Conservation (phyloP, 2,329 filamentous ascomycete genomes). For the Neonectria magnoliae region DNA sequence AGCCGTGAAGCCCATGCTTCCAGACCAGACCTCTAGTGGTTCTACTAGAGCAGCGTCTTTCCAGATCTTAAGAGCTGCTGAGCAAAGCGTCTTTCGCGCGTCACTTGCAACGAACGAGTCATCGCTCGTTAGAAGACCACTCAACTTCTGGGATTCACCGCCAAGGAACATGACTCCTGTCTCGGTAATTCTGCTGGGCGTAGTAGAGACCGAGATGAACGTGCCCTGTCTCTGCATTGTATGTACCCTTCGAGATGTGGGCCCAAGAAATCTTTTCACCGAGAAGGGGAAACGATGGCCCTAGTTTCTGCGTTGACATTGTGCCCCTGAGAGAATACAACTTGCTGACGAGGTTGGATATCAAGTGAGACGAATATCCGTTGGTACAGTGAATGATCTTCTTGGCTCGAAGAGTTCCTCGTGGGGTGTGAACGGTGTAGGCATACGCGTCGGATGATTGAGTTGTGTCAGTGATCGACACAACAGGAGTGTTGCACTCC, state of each 20-base stretch:
- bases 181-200: slow-evolving; percentile 39
- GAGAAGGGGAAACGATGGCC: slow-evolving; percentile 38
- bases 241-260: slow-evolving; percentile 53
- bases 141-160: slow-evolving; percentile 54
- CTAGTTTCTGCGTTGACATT: slow-evolving; percentile 59
- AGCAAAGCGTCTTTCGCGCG: slow-evolving; percentile 46
- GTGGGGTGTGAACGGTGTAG: slow-evolving; percentile 55
- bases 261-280: slow-evolving; percentile 56
- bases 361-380: slow-evolving; percentile 58
- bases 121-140: slow-evolving; percentile 55
- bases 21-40: slow-evolving; percentile 56
- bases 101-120: slow-evolving; percentile 53
- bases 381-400: slow-evolving; percentile 68
- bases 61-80: slow-evolving; percentile 51
- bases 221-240: slow-evolving; percentile 60
- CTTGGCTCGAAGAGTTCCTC: slow-evolving; percentile 56
- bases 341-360: slow-evolving; percentile 57
- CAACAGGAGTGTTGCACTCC: slow-evolving; percentile 49
- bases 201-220: slow-evolving; percentile 42
- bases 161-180: slow-evolving; percentile 61
- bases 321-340: slow-evolving; percentile 55
- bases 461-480: slow-evolving; percentile 36
- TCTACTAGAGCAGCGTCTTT: slow-evolving; percentile 14
- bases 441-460: slow-evolving; percentile 31
- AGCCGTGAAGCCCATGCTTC: slow-evolving; percentile 57